phyloP scores from a whole-genome alignment of 2,329 filamentous ascomycete species.

The Clathrospora elynae region DNA sequence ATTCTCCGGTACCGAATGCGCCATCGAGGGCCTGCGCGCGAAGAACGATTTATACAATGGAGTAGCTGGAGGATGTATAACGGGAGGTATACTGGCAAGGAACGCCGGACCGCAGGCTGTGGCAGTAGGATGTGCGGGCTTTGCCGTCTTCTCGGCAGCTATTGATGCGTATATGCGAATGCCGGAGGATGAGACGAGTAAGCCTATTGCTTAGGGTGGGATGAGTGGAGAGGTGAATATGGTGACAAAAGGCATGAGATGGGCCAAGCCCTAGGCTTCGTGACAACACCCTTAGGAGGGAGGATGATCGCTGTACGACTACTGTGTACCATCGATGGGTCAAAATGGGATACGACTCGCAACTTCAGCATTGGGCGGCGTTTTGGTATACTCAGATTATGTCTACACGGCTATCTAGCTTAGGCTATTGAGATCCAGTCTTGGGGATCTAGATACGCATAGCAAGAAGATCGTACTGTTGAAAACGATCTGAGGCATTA shows the following conservation, averaged over 20 bases:
- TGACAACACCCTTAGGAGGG: no score
- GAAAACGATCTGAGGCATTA: no score
- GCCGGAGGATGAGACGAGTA: constrained; percentile 50
- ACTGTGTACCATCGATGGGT: constrained; percentile 20
- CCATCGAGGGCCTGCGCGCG: constrained; percentile 86
- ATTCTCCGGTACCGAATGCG: constrained; percentile 92
- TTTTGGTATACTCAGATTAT: constrained; percentile 7
- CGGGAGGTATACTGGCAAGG: constrained; percentile 84
- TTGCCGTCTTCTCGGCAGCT: constrained; percentile 88
- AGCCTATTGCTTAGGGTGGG: constrained; percentile 43
- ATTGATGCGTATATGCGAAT: constrained; percentile 85
- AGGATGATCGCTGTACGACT: constrained; percentile 12
- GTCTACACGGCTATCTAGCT: neutral
- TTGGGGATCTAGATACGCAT: neutral
- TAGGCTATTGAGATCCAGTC: neutral
- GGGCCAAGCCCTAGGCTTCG: no score
- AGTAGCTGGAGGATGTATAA: constrained; percentile 84
- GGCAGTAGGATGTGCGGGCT: constrained; percentile 85
- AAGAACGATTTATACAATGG: constrained; percentile 95
- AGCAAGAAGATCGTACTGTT: neutral
- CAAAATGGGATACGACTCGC: constrained; percentile 8
- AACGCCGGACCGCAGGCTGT: constrained; percentile 89
- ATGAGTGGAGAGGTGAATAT: neutral
- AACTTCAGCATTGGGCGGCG: constrained; percentile 32
- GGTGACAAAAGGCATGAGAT: no score